phyloP scores from a whole-genome alignment of 129 eudicot species.

The sunflower (Helianthus annuus) region HanXRQr2.0-SUNRISE NC_035444.2:53630721-53631220 shows the following conservation, averaged over 20 bases:
- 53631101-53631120: too few relatives aligned
- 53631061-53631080: neutral
- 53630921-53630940: constrained; percentile 32
- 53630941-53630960: neutral
- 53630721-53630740: neutral
- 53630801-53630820: constrained; percentile 29
- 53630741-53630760: neutral
- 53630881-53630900: constrained; percentile 28
- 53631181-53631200: constrained; percentile 26
- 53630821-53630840: constrained; percentile 40
- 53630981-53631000: neutral
- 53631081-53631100: neutral
- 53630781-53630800: constrained; percentile 39
- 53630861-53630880: constrained; percentile 36
- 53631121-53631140: too few relatives aligned
- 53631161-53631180: constrained; percentile 30
- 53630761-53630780: constrained; percentile 21
- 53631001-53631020: constrained; percentile 30
- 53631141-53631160: too few relatives aligned
- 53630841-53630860: constrained; percentile 36
- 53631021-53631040: constrained; percentile 14
- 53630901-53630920: constrained; percentile 48
- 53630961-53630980: neutral
- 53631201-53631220: constrained; percentile 33
- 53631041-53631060: constrained; percentile 9